Percentiles rank a stretch among this genome's conserved stretches.
These are phyloP conservation scores for Cerioporus squamosus DNA, from an alignment of 1,284 basidiomycete species.

Conservation along the genomic window DNA sequence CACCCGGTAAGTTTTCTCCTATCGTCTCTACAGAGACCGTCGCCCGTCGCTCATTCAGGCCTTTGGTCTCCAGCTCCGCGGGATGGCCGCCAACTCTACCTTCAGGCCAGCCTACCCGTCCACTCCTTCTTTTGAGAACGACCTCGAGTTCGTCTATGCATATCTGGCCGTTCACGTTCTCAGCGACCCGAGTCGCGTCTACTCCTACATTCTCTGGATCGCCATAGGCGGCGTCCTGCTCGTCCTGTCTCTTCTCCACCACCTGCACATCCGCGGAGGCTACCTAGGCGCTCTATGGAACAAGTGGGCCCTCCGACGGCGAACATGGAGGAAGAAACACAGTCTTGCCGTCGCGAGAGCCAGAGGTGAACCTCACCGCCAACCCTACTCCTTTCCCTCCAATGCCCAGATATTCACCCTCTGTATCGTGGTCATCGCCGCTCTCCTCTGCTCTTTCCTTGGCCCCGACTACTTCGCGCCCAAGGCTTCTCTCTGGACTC, in stretches of 20 bases:
- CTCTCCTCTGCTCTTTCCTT: conserved; percentile 54
- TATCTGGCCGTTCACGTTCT: conserved; percentile 60
- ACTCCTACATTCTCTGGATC: conserved; percentile 61
- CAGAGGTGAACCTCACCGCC: conserved; percentile 41
- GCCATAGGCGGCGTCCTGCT: conserved; percentile 47
- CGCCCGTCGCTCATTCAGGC: conserved; percentile 8
- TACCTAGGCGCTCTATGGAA: conserved; percentile 53
- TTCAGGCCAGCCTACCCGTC: conserved; percentile 43
- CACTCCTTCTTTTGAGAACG: conserved; percentile 48
- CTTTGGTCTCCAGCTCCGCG: conserved; percentile 1
- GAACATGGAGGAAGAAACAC: conserved; percentile 52
- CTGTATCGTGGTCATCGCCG: conserved; percentile 44
- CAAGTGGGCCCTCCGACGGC: conserved; percentile 57
- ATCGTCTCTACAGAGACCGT: neutral
- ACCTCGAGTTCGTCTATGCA: conserved; percentile 57
- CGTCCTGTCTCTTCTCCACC: conserved; percentile 44
- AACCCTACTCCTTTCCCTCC: conserved; percentile 59
- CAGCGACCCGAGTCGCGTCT: conserved; percentile 54
- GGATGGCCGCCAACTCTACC: conserved; percentile 25
- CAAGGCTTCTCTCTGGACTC: conserved; percentile 46
- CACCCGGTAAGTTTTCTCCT: neutral
- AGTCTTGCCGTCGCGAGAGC: conserved; percentile 36
- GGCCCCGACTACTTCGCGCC: conserved; percentile 82
- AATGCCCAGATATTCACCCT: conserved; percentile 63
- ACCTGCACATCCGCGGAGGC: conserved; percentile 45